These are phyloP conservation scores for Steccherinum ochraceum DNA, from an alignment of 768 basidiomycete species.

Conservation along the genomic window DNA sequence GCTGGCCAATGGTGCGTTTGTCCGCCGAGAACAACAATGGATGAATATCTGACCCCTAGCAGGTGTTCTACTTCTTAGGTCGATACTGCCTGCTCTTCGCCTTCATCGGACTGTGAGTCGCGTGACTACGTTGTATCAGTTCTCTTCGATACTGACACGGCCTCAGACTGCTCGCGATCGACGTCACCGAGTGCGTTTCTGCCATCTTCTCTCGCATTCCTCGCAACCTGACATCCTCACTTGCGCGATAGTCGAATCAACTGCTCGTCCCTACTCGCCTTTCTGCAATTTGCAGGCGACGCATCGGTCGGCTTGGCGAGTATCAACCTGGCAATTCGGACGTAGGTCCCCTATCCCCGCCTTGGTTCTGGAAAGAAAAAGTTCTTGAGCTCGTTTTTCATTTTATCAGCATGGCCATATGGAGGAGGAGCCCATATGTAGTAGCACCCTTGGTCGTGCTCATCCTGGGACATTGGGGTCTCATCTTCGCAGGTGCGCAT, in stretches of 20 bases:
- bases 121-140: background rate
- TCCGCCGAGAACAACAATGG: too few species aligned
- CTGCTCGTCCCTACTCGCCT: conserved; percentile 65
- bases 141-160: background rate
- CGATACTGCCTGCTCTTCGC: conserved; percentile 62
- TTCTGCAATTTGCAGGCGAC: conserved; percentile 50
- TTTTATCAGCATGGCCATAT: conserved; percentile 64
- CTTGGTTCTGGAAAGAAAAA: too few species aligned
- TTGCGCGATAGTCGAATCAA: conserved; percentile 27
- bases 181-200: conserved; percentile 8
- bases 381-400: too few species aligned
- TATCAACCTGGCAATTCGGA: conserved; percentile 63
- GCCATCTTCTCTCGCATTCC: background rate
- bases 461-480: conserved; percentile 67
- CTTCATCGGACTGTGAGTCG: conserved; percentile 60
- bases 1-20: conserved; percentile 57
- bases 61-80: conserved; percentile 68
- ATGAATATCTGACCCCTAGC: too few species aligned
- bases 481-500: conserved; percentile 55
- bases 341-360: conserved; percentile 47
- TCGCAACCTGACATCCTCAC: background rate
- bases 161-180: conserved; percentile 13
- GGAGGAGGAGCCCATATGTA: conserved; percentile 53
- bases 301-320: conserved; percentile 64
- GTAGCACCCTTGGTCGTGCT: conserved; percentile 44